phyloP scores from a whole-genome alignment of 2,329 filamentous ascomycete genomes.

The Thielaviopsis cerberus region DNA sequence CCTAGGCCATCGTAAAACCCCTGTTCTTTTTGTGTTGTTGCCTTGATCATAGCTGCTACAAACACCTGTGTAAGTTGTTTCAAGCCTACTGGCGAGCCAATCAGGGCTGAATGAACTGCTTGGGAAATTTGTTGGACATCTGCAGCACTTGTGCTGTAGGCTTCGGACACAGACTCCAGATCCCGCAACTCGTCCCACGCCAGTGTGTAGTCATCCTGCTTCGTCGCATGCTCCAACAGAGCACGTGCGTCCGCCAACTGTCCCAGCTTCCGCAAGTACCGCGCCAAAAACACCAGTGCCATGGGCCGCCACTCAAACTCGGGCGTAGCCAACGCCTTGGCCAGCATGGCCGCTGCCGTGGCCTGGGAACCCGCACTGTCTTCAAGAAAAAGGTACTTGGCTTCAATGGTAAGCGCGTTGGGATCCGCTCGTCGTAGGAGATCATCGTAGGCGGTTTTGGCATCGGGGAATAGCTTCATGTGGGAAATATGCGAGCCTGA shows the following conservation, averaged over 20 bases:
- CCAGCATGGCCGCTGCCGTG: constrained; percentile 7
- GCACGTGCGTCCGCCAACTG: background rate
- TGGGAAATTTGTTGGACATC: too few relatives aligned
- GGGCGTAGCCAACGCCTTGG: background rate
- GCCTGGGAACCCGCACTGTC: background rate
- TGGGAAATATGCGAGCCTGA: constrained; percentile 17
- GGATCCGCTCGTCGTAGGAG: constrained; percentile 16
- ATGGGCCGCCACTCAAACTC: constrained; percentile 12
- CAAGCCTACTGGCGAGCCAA: background rate
- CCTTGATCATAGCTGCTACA: background rate
- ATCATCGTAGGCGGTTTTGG: background rate
- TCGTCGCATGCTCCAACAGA: background rate
- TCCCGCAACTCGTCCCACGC: background rate
- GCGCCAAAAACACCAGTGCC: background rate
- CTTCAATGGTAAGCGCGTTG: constrained; percentile 21
- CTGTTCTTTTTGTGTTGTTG: background rate
- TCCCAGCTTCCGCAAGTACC: background rate
- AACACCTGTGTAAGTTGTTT: background rate
- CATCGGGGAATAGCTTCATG: constrained; percentile 1
- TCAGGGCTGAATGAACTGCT: background rate
- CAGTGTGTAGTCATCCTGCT: constrained; percentile 1
- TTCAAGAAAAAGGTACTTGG: constrained; percentile 4
- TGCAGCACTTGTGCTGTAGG: too few relatives aligned
- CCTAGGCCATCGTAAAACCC: background rate
- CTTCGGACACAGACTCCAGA: too few relatives aligned